These are phyloP conservation scores for Cymbopogon flexuosus DNA, from an alignment of 202 grass and related monocot genomes.

Conservation along the genomic window DNA sequence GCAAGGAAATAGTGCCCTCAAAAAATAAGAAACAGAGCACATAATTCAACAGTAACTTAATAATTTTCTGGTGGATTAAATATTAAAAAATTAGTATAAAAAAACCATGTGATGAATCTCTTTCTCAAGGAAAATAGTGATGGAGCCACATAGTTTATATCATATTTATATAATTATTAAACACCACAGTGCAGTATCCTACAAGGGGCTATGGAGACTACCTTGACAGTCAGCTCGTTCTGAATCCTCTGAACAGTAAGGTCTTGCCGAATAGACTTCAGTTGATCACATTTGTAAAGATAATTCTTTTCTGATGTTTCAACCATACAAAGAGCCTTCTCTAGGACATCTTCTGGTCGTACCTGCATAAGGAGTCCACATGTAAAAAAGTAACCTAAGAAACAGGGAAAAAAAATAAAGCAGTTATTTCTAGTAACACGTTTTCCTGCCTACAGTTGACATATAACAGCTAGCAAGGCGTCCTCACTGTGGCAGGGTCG, in stretches of 20 bases:
- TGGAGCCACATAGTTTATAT: not conserved
- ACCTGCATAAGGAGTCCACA: slow-evolving; percentile 52
- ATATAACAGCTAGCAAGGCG: slow-evolving; percentile 19
- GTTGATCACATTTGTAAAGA: slow-evolving; percentile 92
- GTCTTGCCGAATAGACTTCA: slow-evolving; percentile 96
- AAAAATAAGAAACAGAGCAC: slow-evolving; percentile 1
- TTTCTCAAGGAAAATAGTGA: not conserved
- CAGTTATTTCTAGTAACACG: slow-evolving; percentile 12
- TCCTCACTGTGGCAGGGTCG: slow-evolving; percentile 71
- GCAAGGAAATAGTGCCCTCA: not conserved
- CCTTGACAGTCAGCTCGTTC: slow-evolving; percentile 75
- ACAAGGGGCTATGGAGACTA: slow-evolving; percentile 30
- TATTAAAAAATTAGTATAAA: slow-evolving; percentile 1
- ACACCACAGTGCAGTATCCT: slow-evolving; percentile 1
- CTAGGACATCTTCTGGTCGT: slow-evolving; percentile 80
- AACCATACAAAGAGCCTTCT: slow-evolving; percentile 90
- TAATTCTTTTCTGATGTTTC: slow-evolving; percentile 74
- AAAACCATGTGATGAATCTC: not conserved
- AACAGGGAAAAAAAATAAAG: not conserved
- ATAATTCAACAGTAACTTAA: slow-evolving; percentile 20
- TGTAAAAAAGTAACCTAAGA: slow-evolving; percentile 28
- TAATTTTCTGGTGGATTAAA: slow-evolving; percentile 6
- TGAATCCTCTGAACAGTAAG: slow-evolving; percentile 90
- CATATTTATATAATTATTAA: not conserved
- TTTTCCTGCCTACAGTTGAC: slow-evolving; percentile 25